Evolutionary conservation across 2,329 filamentous ascomycete genomes (phyloP).

Genomic region (Bretziella fagacearum): DNA sequence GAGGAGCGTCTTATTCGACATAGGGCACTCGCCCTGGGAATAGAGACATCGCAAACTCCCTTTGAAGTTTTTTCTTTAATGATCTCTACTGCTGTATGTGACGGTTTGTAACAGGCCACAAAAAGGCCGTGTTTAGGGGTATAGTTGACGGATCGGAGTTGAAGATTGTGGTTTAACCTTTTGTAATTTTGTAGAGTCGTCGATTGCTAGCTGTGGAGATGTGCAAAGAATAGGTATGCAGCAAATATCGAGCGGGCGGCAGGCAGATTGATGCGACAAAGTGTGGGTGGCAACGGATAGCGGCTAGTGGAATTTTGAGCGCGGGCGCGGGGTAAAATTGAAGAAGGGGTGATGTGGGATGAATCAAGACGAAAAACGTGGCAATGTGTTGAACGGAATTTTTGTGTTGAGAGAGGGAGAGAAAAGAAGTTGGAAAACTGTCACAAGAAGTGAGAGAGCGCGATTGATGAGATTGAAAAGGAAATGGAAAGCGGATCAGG

Average conservation of each 20-base stretch:
- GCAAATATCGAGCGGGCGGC: neutral
- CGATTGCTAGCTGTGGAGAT: neutral
- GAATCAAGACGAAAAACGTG: neutral
- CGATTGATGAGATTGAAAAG: slow-evolving; percentile 7
- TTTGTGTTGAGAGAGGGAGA: neutral
- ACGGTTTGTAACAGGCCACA: too few relatives aligned
- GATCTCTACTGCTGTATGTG: too few relatives aligned
- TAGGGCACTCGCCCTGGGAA: too few relatives aligned
- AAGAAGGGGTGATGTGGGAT: neutral
- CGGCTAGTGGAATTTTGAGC: neutral
- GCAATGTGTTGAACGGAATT: neutral
- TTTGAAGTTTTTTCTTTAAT: too few relatives aligned
- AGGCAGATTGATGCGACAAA: neutral
- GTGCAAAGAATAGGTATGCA: neutral
- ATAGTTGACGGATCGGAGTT: neutral
- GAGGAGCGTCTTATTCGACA: too few relatives aligned
- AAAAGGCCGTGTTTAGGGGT: too few relatives aligned
- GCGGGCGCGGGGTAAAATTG: neutral
- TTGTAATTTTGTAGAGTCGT: neutral
- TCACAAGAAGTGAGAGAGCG: slow-evolving; percentile 1
- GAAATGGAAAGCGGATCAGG: slow-evolving; percentile 12
- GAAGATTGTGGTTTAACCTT: neutral
- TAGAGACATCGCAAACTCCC: too few relatives aligned
- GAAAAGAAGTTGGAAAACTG: slow-evolving; percentile 5
- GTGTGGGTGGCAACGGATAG: neutral